These are phyloP conservation scores for Cladophialophora immunda DNA, from an alignment of 2,329 filamentous ascomycete genomes.

Conservation along the genomic window DNA sequence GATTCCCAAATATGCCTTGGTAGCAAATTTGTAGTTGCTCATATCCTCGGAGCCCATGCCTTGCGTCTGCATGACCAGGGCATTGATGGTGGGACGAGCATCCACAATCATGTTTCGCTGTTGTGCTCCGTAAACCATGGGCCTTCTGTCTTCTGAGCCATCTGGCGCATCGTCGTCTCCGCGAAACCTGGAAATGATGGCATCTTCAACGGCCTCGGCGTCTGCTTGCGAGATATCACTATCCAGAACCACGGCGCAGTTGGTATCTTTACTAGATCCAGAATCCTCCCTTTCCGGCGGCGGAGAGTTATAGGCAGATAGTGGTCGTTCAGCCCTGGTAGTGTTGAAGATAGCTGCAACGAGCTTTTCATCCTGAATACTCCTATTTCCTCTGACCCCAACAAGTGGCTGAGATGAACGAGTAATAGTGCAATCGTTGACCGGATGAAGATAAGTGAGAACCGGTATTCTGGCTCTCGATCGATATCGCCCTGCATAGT, in stretches of 20 bases:
- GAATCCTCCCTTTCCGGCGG: constrained; percentile 54
- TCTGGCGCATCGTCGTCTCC: constrained; percentile 63
- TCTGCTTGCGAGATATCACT: constrained; percentile 64
- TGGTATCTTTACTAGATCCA: constrained; percentile 41
- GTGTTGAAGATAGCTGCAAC: constrained; percentile 92
- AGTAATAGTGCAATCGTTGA: constrained; percentile 97
- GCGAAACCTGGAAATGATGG: constrained; percentile 65
- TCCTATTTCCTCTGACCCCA: constrained; percentile 85
- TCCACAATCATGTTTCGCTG: constrained; percentile 96
- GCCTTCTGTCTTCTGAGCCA: constrained; percentile 55
- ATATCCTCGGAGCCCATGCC: constrained; percentile 97
- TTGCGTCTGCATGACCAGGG: constrained; percentile 90
- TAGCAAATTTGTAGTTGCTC: constrained; percentile 93
- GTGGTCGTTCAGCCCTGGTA: constrained; percentile 58
- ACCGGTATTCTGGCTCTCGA: constrained; percentile 88
- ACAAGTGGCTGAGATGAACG: constrained; percentile 91
- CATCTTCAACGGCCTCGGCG: constrained; percentile 73
- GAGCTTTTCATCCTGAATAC: constrained; percentile 93
- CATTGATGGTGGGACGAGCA: constrained; percentile 92
- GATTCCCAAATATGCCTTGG: constrained; percentile 92
- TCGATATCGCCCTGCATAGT: constrained; percentile 89
- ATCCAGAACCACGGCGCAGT: constrained; percentile 63
- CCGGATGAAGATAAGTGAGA: constrained; percentile 90
- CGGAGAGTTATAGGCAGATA: constrained; percentile 50
- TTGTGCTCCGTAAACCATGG: constrained; percentile 85